Evolutionary conservation across 2,329 filamentous ascomycete genomes (phyloP).

Genomic region (Calonectria naviculata): DNA sequence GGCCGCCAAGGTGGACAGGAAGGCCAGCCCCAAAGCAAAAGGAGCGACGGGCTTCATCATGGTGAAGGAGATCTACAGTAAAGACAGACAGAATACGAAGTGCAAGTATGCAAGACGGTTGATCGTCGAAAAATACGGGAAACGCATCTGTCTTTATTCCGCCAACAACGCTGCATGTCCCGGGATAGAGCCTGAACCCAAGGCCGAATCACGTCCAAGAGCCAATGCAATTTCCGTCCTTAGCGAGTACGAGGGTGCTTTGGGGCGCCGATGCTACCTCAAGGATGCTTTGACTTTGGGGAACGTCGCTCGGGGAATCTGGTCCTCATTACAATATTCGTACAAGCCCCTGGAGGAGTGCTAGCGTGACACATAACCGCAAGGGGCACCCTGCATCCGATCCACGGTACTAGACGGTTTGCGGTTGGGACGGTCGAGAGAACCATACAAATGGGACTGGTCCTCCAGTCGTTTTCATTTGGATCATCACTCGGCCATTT

Average conservation of each 20-base stretch:
- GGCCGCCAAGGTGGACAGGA: constrained; percentile 4
- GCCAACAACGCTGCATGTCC: neutral
- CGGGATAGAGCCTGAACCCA: neutral
- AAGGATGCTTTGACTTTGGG: neutral
- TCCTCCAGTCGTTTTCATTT: neutral
- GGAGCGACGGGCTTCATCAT: neutral
- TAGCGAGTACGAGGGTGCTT: constrained; percentile 1
- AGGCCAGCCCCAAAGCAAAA: neutral
- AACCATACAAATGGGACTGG: neutral
- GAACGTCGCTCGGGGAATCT: neutral
- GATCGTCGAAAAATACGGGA: constrained; percentile 2
- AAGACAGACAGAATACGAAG: constrained; percentile 2
- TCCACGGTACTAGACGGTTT: neutral
- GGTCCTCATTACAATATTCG: constrained; percentile 3
- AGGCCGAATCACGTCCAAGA: neutral
- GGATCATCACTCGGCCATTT: neutral
- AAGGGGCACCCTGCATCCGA: neutral
- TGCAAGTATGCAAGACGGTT: constrained; percentile 6
- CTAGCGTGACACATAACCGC: neutral
- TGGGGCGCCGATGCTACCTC: neutral
- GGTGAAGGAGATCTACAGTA: neutral
- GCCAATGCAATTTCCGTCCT: neutral
- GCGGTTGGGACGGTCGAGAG: neutral
- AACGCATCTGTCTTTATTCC: constrained; percentile 1
- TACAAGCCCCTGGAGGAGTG: neutral